Conservation (phyloP, 2,329 filamentous ascomycete species). For the Cytospora mali region DNA sequence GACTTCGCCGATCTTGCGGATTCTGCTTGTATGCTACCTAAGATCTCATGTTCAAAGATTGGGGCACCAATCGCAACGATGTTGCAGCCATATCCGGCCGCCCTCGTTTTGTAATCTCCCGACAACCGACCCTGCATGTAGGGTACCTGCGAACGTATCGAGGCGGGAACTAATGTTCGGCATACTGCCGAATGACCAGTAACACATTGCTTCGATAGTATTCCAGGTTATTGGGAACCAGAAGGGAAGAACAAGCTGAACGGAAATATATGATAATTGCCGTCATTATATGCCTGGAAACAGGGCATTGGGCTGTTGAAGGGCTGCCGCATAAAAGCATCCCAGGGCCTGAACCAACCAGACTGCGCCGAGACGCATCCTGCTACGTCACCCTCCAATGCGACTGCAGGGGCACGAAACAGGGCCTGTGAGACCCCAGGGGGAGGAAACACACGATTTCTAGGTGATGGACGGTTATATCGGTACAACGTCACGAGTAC, state of each 20-base stretch:
- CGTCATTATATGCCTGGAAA: constrained; percentile 23
- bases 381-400: constrained; percentile 22
- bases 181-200: not conserved
- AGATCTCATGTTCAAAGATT: not conserved
- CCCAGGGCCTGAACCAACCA: constrained; percentile 9
- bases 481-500: constrained; percentile 23
- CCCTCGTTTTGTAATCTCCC: not conserved
- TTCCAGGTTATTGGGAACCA: not conserved
- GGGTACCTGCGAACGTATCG: not conserved
- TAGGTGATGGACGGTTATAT: not conserved
- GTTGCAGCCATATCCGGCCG: not conserved
- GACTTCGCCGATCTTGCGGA: not conserved
- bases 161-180: not conserved
- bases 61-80: not conserved
- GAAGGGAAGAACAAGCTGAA: not conserved
- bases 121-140: not conserved
- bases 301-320: constrained; percentile 12
- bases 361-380: constrained; percentile 1
- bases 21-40: not conserved
- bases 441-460: constrained; percentile 8
- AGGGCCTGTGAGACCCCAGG: constrained; percentile 9
- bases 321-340: not conserved
- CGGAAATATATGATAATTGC: not conserved
- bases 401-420: constrained; percentile 20
- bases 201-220: not conserved